These are phyloP conservation scores for Rhizopus microsporus DNA, from an alignment of 371 early-diverging fungal genomes.

Conservation along the genomic window DNA sequence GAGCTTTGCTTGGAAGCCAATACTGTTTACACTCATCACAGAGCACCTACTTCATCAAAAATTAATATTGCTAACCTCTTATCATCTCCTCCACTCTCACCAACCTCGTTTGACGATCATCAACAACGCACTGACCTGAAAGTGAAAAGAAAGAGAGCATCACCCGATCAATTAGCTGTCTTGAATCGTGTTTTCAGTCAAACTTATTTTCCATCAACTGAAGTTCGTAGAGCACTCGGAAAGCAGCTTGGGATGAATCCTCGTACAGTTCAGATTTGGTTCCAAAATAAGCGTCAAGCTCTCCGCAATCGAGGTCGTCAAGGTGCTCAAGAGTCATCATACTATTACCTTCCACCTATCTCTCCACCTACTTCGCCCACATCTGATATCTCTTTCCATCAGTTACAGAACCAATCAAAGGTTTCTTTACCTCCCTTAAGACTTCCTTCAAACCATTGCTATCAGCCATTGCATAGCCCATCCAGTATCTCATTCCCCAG, in stretches of 20 bases:
- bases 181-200: slow-evolving; percentile 55
- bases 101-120: background rate
- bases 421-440: slow-evolving; percentile 34
- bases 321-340: slow-evolving; percentile 44
- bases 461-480: slow-evolving; percentile 3
- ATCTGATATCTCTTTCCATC: slow-evolving; percentile 10
- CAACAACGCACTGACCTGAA: slow-evolving; percentile 31
- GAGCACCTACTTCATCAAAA: slow-evolving; percentile 12
- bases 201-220: slow-evolving; percentile 66
- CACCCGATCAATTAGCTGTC: slow-evolving; percentile 51
- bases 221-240: slow-evolving; percentile 81
- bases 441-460: slow-evolving; percentile 10
- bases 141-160: slow-evolving; percentile 52
- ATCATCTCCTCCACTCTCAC: slow-evolving; percentile 11
- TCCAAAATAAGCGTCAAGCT: slow-evolving; percentile 88
- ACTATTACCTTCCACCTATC: slow-evolving; percentile 52
- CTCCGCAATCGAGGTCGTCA: slow-evolving; percentile 51
- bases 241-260: slow-evolving; percentile 84
- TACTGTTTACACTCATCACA: background rate
- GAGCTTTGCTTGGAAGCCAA: slow-evolving; percentile 25
- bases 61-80: slow-evolving; percentile 18
- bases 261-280: slow-evolving; percentile 92
- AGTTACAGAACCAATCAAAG: slow-evolving; percentile 7
- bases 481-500: slow-evolving; percentile 33
- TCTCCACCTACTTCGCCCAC: slow-evolving; percentile 45